These are phyloP conservation scores for Multifurca ochricompacta DNA, from an alignment of 768 basidiomycete genomes.

Conservation along the genomic window DNA sequence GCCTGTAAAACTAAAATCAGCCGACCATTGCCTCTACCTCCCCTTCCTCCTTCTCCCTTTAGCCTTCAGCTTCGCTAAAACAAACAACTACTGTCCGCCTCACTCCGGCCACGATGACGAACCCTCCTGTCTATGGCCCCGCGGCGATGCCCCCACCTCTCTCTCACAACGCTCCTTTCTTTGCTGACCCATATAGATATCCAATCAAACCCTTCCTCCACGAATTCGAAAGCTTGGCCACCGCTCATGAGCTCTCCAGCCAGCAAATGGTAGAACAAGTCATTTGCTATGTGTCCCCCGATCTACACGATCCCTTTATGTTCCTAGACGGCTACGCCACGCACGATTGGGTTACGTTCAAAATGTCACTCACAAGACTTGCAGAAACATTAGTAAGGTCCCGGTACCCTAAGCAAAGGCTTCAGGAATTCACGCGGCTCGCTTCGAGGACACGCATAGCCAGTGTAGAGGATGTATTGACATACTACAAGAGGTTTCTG, in stretches of 20 bases:
- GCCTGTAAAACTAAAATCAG: too few relatives aligned
- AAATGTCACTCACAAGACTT: accelerated
- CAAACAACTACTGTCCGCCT: too few relatives aligned
- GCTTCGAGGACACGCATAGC: background rate
- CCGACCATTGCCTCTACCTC: too few relatives aligned
- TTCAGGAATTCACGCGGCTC: background rate
- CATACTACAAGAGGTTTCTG: background rate
- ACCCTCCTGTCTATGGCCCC: too few relatives aligned
- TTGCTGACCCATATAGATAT: too few relatives aligned
- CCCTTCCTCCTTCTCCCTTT: too few relatives aligned
- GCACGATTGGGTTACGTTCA: background rate
- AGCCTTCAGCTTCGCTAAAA: too few relatives aligned
- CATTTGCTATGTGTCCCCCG: background rate
- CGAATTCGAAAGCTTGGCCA: background rate
- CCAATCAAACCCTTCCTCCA: too few relatives aligned
- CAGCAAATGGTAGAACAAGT: background rate
- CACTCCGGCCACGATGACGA: too few relatives aligned
- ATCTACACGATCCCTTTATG: background rate
- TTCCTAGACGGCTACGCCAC: background rate
- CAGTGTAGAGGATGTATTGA: background rate
- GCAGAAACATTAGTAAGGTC: accelerated
- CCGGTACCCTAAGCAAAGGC: background rate
- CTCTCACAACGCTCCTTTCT: too few relatives aligned
- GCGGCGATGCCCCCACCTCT: too few relatives aligned
- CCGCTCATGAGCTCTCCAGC: background rate